A percentile compares a stretch with the other conserved stretches of the same genome.
Conservation (phyloP, 306 rosid genomes). For the Alnus glutinosa region DNA sequence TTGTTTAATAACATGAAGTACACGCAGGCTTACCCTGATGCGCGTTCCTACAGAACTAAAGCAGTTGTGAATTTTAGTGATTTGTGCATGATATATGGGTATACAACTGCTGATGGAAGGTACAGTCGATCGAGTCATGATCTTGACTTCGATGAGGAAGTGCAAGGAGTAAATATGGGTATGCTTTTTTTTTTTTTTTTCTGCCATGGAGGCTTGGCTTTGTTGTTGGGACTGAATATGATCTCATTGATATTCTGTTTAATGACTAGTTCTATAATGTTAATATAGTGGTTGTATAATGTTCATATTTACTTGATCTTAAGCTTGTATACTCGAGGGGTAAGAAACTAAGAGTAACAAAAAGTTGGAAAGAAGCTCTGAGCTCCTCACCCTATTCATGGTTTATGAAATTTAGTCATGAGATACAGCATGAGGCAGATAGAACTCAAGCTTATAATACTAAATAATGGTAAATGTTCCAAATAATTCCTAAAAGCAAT, state of each 20-base stretch:
- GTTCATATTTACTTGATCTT: not conserved
- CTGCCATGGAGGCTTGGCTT: conserved; percentile 1
- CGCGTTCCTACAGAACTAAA: conserved; percentile 57
- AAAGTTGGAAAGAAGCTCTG: not conserved
- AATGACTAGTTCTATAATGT: not conserved
- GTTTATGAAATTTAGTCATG: not conserved
- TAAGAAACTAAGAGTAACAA: not conserved
- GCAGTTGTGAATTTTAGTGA: conserved; percentile 60
- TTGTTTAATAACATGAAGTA: conserved; percentile 2
- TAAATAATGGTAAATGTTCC: not conserved
- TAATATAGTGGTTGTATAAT: not conserved
- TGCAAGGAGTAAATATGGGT: conserved; percentile 49
- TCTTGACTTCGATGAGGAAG: conserved; percentile 51
- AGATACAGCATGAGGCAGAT: not conserved
- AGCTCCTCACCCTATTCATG: not conserved
- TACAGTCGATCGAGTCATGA: conserved; percentile 88
- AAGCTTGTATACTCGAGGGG: not conserved
- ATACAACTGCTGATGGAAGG: conserved; percentile 76
- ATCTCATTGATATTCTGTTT: not conserved
- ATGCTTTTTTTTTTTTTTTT: conserved; percentile 3
- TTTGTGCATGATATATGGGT: conserved; percentile 61
- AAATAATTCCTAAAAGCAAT: not conserved
- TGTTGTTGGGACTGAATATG: conserved; percentile 5
- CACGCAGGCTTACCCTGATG: conserved; percentile 64
- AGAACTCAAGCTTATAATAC: conserved; percentile 3